A percentile compares a stretch with the other conserved stretches of the same genome.
Evolutionary conservation across 1,139 yeast genomes (phyloP).

Genomic region (Blastobotrys aristatus): DNA sequence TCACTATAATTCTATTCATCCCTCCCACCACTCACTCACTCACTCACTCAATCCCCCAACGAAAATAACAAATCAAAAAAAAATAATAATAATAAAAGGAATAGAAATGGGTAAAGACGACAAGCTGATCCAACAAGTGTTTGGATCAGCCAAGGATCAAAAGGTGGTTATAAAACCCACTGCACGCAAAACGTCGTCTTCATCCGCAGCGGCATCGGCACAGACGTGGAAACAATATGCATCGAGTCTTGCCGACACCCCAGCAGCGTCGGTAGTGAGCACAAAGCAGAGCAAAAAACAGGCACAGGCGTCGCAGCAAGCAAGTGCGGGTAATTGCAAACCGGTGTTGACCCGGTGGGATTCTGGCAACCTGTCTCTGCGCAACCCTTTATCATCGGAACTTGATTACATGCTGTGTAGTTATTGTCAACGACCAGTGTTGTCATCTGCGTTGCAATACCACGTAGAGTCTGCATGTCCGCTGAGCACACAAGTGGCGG

Average conservation of each 20-base stretch:
- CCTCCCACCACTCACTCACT: too few relatives aligned
- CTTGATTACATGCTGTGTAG: conserved; percentile 31
- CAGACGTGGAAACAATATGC: conserved; percentile 12
- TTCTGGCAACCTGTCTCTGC: conserved; percentile 24
- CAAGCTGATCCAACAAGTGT: conserved; percentile 8
- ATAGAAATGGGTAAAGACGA: conserved; percentile 6
- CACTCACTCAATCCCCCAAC: too few relatives aligned
- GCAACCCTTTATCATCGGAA: conserved; percentile 28
- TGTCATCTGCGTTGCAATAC: conserved; percentile 24
- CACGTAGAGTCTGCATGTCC: conserved; percentile 22
- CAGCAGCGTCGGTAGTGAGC: not conserved
- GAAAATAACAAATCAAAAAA: too few relatives aligned
- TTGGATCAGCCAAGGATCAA: conserved; percentile 7
- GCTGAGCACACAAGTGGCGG: not conserved
- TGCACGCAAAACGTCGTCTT: not conserved
- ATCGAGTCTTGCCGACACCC: not conserved
- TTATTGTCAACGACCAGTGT: conserved; percentile 31
- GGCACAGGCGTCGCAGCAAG: not conserved
- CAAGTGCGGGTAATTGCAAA: not conserved
- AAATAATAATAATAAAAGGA: too few relatives aligned
- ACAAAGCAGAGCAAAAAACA: not conserved
- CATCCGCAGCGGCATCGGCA: conserved; percentile 4
- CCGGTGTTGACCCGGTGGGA: conserved; percentile 28
- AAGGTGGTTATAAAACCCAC: conserved; percentile 8
- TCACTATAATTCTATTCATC: too few relatives aligned